phyloP scores from a whole-genome alignment of 257 asterid species.

The Craterostigma plantagineum region DNA sequence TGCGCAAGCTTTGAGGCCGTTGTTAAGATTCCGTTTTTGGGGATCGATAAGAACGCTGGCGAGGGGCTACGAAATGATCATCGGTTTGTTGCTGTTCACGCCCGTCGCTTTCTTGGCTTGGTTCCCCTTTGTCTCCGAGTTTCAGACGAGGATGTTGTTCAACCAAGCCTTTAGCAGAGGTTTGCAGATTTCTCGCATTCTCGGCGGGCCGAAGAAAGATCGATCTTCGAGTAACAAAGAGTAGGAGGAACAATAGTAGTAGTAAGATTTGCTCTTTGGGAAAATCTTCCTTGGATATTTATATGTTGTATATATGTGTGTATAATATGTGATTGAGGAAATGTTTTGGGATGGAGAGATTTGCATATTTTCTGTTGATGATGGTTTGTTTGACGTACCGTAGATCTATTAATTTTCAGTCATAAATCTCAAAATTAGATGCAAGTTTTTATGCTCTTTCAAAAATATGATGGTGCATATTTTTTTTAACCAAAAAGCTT shows the following conservation, averaged over 20 bases:
- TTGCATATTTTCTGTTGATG: no score
- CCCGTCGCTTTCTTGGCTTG: constrained; percentile 97
- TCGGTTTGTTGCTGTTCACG: constrained; percentile 69
- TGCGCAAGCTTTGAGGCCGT: constrained; percentile 66
- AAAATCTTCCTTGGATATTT: no score
- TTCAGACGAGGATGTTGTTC: constrained; percentile 90
- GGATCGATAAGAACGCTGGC: constrained; percentile 67
- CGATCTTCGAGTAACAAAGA: constrained; percentile 62
- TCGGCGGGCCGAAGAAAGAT: constrained; percentile 93
- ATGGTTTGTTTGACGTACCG: no score
- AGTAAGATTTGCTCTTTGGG: no score
- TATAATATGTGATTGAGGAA: no score
- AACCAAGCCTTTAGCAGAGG: constrained; percentile 98
- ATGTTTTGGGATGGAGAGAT: no score
- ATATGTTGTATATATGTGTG: no score
- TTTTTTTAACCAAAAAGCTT: no score
- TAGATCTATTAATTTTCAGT: no score
- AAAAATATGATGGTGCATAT: no score
- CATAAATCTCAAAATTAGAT: no score
- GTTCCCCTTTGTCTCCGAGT: constrained; percentile 95
- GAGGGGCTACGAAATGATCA: constrained; percentile 57
- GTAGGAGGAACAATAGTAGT: constrained; percentile 8
- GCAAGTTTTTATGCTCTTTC: no score
- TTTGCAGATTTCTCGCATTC: constrained; percentile 93
- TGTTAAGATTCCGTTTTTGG: constrained; percentile 42